These are phyloP conservation scores for Naganishia antarctica DNA, from an alignment of 768 basidiomycete species.

Conservation along the genomic window DNA sequence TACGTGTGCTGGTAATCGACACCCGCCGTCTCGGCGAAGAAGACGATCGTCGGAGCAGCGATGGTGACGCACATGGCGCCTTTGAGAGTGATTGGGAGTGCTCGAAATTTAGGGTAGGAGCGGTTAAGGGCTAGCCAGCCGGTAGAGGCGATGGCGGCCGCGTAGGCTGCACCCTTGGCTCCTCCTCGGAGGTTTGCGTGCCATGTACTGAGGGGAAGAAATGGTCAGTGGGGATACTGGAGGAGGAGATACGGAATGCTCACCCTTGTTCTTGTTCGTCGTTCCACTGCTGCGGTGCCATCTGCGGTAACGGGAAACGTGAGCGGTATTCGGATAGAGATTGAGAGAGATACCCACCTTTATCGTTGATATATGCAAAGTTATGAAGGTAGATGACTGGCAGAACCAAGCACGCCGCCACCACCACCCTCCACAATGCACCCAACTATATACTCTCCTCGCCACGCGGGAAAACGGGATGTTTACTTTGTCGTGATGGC, in stretches of 20 bases:
- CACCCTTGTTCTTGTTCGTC: constrained; percentile 20
- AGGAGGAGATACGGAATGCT: not conserved
- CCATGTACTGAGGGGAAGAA: constrained; percentile 21
- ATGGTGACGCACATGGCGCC: constrained; percentile 40
- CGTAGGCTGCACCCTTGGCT: constrained; percentile 36
- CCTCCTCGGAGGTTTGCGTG: constrained; percentile 40
- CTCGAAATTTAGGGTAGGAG: constrained; percentile 33
- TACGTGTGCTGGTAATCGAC: constrained; percentile 39
- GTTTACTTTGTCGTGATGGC: constrained; percentile 17
- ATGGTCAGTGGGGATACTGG: not conserved
- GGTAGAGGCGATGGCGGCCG: constrained; percentile 32
- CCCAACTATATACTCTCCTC: not conserved
- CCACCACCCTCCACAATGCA: not conserved
- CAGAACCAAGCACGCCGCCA: too few relatives aligned
- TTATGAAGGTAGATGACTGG: too few relatives aligned
- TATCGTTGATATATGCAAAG: not conserved
- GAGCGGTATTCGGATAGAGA: not conserved
- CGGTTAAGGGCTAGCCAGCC: constrained; percentile 33
- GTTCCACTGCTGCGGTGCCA: constrained; percentile 3
- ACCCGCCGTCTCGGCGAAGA: constrained; percentile 45
- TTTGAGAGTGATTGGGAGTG: constrained; percentile 40
- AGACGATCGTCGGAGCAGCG: constrained; percentile 37
- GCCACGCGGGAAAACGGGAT: constrained; percentile 6
- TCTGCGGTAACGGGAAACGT: too few relatives aligned
- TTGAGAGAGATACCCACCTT: not conserved